phyloP scores from a whole-genome alignment of 129 eudicot genomes.

The Flaveria brownii region DNA sequence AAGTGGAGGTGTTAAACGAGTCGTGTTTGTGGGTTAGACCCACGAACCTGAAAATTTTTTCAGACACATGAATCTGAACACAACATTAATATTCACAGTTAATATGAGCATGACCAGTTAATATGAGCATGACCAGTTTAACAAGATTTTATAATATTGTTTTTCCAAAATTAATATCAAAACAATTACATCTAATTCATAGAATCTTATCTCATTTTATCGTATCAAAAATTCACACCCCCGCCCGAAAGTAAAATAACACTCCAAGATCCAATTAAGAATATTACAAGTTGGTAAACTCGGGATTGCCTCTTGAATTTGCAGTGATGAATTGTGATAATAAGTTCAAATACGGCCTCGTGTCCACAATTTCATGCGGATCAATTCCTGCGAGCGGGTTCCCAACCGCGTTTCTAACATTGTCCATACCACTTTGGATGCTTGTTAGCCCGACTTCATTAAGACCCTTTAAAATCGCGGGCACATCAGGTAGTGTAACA shows the following conservation, averaged over 20 bases:
- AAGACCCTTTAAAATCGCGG: constrained; percentile 81
- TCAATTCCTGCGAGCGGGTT: constrained; percentile 96
- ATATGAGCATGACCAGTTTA: neutral
- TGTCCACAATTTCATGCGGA: constrained; percentile 85
- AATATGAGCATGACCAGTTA: neutral
- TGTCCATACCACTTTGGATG: constrained; percentile 98
- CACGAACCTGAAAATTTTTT: too few species aligned
- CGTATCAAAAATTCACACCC: too few species aligned
- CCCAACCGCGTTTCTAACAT: constrained; percentile 93
- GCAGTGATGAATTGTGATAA: constrained; percentile 79
- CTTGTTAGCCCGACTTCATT: constrained; percentile 84
- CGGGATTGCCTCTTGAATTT: constrained; percentile 80
- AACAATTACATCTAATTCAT: too few species aligned
- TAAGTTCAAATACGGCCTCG: constrained; percentile 71
- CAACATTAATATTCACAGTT: neutral
- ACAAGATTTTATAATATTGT: too few species aligned
- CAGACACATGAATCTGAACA: neutral
- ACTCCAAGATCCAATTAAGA: constrained; percentile 3
- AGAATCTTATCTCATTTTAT: too few species aligned
- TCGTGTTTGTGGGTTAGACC: neutral
- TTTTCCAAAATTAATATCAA: too few species aligned
- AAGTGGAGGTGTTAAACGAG: neutral
- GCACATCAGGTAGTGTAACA: constrained; percentile 92
- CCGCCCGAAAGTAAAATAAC: too few species aligned
- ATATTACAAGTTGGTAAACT: constrained; percentile 79